These are phyloP conservation scores for Aspergillus sp. DNA, from an alignment of 2,329 filamentous ascomycete species.

Conservation along the genomic window DNA sequence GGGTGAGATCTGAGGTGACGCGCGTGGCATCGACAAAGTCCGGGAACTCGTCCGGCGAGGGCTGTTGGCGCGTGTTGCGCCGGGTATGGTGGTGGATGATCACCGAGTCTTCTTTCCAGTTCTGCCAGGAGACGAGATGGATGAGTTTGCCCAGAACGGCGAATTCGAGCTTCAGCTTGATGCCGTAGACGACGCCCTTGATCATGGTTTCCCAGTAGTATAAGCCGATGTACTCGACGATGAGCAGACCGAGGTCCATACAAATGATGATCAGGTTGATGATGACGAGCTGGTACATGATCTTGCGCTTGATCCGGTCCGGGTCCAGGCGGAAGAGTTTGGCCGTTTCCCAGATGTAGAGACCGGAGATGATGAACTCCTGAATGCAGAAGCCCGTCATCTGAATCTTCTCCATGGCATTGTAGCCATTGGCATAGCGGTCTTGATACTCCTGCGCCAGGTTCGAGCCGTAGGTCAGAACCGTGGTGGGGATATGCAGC, in stretches of 20 bases:
- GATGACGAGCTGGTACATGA: slow-evolving; percentile 43
- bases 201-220: slow-evolving; percentile 42
- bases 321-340: slow-evolving; percentile 43
- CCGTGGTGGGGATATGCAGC: slow-evolving; percentile 40
- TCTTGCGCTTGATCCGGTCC: slow-evolving; percentile 34
- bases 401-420: slow-evolving; percentile 48
- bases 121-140: slow-evolving; percentile 32
- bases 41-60: slow-evolving; percentile 20
- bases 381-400: slow-evolving; percentile 51
- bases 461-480: slow-evolving; percentile 40
- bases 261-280: slow-evolving; percentile 44
- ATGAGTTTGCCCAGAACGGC: slow-evolving; percentile 41
- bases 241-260: slow-evolving; percentile 39
- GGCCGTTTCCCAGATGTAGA: slow-evolving; percentile 49
- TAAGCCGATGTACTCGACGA: slow-evolving; percentile 36
- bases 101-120: slow-evolving; percentile 31
- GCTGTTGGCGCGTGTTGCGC: not conserved
- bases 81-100: slow-evolving; percentile 9
- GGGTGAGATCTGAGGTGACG: slow-evolving; percentile 36
- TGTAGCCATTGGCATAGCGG: slow-evolving; percentile 31
- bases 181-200: slow-evolving; percentile 41
- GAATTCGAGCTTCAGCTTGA: slow-evolving; percentile 45
- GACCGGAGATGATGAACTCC: slow-evolving; percentile 46
- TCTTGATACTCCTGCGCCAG: slow-evolving; percentile 11
- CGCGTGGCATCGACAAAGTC: slow-evolving; percentile 40